Evolutionary conservation across 2,329 filamentous ascomycete species (phyloP).

Genomic region (Colletotrichum orchidophilum): DNA sequence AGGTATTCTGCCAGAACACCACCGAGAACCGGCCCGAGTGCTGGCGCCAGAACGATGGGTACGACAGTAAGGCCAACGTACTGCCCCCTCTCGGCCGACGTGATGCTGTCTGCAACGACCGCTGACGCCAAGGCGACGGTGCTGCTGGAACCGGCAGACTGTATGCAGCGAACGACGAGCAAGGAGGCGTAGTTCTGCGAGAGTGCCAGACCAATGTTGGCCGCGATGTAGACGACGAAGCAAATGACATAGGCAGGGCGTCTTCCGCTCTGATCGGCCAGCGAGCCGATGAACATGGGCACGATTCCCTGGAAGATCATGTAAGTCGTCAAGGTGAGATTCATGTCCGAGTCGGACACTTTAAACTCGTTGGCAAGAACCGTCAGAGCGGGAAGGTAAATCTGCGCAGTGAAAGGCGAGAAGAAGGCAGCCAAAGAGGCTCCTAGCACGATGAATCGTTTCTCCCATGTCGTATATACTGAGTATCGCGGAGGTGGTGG

Average conservation of each 20-base stretch:
- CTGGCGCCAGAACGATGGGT: constrained; percentile 53
- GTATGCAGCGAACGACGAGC: constrained; percentile 67
- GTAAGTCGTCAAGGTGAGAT: constrained; percentile 63
- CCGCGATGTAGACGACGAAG: constrained; percentile 45
- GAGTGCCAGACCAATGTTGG: constrained; percentile 59
- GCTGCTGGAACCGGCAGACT: constrained; percentile 66
- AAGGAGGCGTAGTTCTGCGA: constrained; percentile 60
- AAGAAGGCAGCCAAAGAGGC: constrained; percentile 52
- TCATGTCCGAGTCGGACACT: constrained; percentile 53
- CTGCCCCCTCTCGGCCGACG: constrained; percentile 54
- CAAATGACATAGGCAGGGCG: constrained; percentile 48
- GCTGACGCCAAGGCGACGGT: constrained; percentile 68
- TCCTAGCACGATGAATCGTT: constrained; percentile 51
- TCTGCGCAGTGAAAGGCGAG: constrained; percentile 58
- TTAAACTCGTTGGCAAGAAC: constrained; percentile 57
- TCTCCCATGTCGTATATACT: constrained; percentile 50
- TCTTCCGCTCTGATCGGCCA: constrained; percentile 54
- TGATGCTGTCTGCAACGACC: constrained; percentile 71
- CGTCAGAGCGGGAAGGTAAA: constrained; percentile 64
- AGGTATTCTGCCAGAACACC: constrained; percentile 48
- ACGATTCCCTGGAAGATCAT: constrained; percentile 70
- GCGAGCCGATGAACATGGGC: constrained; percentile 58
- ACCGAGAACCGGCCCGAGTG: constrained; percentile 53
- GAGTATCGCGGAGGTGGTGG: constrained; percentile 44
- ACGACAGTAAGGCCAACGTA: constrained; percentile 53